Base-by-base conservation (phyloP, 169 alveolate species). In the Ichthyophthirius multifiliis region DNA sequence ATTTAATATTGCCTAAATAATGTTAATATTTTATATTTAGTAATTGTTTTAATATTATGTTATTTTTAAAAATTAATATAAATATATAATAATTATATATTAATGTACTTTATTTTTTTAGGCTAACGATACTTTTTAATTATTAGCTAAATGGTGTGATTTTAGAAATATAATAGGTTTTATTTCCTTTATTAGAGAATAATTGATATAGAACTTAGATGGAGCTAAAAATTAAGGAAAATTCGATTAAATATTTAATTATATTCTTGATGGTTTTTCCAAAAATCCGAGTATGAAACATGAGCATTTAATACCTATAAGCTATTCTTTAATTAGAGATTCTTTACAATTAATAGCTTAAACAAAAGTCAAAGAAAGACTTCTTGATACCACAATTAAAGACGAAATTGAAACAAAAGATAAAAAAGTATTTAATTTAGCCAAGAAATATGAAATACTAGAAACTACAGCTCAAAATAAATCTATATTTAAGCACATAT, bases 401-500 rank as follows among this genome's bases (percentile, higher is more conserved):
- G 75, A 65, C 1, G 31, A 65, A 41, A 41, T 7, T 4, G 63
- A 5, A 35, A 23, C 15, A 31, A 41, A 18, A 0, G 62, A 35
- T 20, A 67, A 67, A 20, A 37, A 37, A 20, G 27, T 37, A 15
- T 23, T 34, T 9, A 67, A 67, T 37, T n/a, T 34, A 39, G 77
- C 43, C 5, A 23, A 67, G 46, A 67, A 47, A 9, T 67, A 67
- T 41, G 48, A 23, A 34, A 67, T 67, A 3, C 16, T 34, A 16
- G 77, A 67, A 13, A 62, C 41, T 23, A 67, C 77, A 6, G 77
- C 77, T 39, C 37, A 67, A 20, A 67, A 67, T 13, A 67, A 67
- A 41, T 67, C 77, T 1, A 37, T 67, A 18, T 67, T 67, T 37
- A 35, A 67, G 41, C 31, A 41, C 3, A 67, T 67, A 6, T 5